These are phyloP conservation scores for Bolboschoenoplectus hybrid DNA, from an alignment of 202 grass and related monocot genomes.

Conservation along the genomic window DNA sequence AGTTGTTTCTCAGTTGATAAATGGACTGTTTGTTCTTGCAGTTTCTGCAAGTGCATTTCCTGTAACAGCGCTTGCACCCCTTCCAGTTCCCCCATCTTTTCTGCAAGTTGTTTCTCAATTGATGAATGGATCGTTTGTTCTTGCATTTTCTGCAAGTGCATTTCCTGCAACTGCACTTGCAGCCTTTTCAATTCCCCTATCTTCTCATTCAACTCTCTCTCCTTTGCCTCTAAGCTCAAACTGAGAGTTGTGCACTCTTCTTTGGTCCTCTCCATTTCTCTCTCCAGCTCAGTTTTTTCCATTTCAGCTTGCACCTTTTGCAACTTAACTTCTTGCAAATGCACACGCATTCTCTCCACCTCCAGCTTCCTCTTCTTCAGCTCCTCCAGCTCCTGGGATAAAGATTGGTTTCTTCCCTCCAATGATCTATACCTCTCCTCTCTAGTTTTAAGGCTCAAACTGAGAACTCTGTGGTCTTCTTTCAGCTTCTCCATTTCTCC, in stretches of 20 bases:
- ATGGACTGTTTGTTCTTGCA: constrained; percentile 67
- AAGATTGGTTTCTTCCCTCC: constrained; percentile 67
- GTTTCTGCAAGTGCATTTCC: constrained; percentile 62
- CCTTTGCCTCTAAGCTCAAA: constrained; percentile 13
- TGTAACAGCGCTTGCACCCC: constrained; percentile 72
- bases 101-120: constrained; percentile 48
- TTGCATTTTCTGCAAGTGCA: constrained; percentile 67
- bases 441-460: constrained; percentile 28
- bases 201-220: constrained; percentile 69
- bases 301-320: constrained; percentile 36
- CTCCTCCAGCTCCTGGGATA: constrained; percentile 56
- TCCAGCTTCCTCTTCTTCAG: constrained; percentile 11
- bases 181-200: constrained; percentile 70
- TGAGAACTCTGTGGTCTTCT: constrained; percentile 24
- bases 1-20: constrained; percentile 69
- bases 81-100: constrained; percentile 70
- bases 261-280: constrained; percentile 64
- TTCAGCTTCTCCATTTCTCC: constrained; percentile 20
- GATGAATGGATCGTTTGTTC: constrained; percentile 63
- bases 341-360: not conserved
- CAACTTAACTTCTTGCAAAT: constrained; percentile 55
- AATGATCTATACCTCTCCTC: constrained; percentile 47
- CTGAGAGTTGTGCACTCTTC: constrained; percentile 47
- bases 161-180: constrained; percentile 72
- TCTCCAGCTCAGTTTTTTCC: constrained; percentile 46